Percentiles rank a stretch among this genome's conserved stretches.
phyloP scores from a whole-genome alignment of 1,139 yeast genomes.

The Candida smagusa region DNA sequence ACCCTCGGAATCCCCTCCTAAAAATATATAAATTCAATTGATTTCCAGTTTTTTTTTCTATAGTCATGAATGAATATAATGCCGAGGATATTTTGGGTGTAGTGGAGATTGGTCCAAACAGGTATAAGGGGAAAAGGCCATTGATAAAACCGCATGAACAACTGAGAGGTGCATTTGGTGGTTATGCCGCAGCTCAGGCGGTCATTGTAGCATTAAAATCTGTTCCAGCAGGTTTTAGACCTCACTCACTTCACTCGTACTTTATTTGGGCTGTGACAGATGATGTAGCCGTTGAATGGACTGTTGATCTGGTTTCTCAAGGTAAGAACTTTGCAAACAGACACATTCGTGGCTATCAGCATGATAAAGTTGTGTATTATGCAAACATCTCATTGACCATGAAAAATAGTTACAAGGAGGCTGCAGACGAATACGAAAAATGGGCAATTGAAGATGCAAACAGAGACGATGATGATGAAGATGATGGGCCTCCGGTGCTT shows the following conservation, averaged over 20 bases:
- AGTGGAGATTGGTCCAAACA: slow-evolving; percentile 16
- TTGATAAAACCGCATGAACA: slow-evolving; percentile 28
- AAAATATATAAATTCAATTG: too few species aligned
- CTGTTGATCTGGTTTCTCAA: slow-evolving; percentile 27
- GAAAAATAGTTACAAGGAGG: slow-evolving; percentile 26
- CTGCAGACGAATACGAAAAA: slow-evolving; percentile 23
- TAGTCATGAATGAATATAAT: slow-evolving; percentile 6
- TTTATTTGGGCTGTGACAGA: slow-evolving; percentile 31
- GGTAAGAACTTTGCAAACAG: slow-evolving; percentile 65
- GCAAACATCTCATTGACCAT: slow-evolving; percentile 52
- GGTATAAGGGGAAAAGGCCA: slow-evolving; percentile 29
- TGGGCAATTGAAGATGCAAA: slow-evolving; percentile 15
- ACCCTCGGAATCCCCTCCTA: not conserved
- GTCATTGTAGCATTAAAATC: slow-evolving; percentile 35
- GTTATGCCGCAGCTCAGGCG: slow-evolving; percentile 41
- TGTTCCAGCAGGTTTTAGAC: slow-evolving; percentile 29
- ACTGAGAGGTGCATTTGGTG: slow-evolving; percentile 42
- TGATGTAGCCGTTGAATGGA: slow-evolving; percentile 16
- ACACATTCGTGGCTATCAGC: slow-evolving; percentile 54
- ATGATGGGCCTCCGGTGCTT: slow-evolving; percentile 19
- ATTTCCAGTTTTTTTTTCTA: not conserved
- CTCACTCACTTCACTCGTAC: slow-evolving; percentile 43
- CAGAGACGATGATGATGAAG: slow-evolving; percentile 18
- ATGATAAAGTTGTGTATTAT: slow-evolving; percentile 46
- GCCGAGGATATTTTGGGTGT: slow-evolving; percentile 22